Evolutionary conservation across 2,329 filamentous ascomycete genomes (phyloP), one percentile per base, ranked within the genome.

Genomic region (Colletotrichum karsti): DNA sequence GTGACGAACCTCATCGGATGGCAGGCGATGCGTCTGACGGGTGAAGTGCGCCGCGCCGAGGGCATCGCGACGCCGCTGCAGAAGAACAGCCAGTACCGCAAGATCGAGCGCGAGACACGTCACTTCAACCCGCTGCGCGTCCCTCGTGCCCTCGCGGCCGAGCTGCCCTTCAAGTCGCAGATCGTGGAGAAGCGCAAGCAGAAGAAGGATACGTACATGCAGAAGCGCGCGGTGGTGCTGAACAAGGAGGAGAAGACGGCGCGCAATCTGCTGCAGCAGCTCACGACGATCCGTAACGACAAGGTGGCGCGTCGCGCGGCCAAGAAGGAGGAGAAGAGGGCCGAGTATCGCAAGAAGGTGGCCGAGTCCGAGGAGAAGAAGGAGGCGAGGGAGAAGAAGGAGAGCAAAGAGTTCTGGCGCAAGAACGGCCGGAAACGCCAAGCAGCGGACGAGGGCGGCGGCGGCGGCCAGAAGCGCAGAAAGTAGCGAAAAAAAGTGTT

Each of bases 1-100:
- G 95, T 97, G 61, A 96, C 94, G 67, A 97, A 99, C 80, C 88
- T 98, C 41, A 87, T 98, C 67, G 93, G 93, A 69, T 98, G 96
- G 96, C 89, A 92, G 75, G 90, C 91, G 61, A 99, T 99, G 96
- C 92, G 96, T 24, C 85, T 98, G 41, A 98, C 96, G 0, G 96
- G 96, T 66, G 90, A 97, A 82, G 92, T 99, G 72, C 93, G 96
- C 44, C 90, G 90, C 48, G 93, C 91, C 58, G 83, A 94, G 78
- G 87, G 87, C 69, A 84, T 98, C 50, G 82, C 91, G 7, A 95
- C 94, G 1, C 96, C 96, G 0, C 86, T 91, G 75, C 87, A 91
- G 73, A 92, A 92, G 79, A 95, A 99, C 84, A 95, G 92, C 71
- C 89, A 92, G 65, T 99, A 99, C 86, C 91, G 91, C 71, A 80